Evolutionary conservation across 306 rosid genomes (phyloP), one percentile per base, ranked within the genome.

Genomic region (Fagus sylvatica): DNA sequence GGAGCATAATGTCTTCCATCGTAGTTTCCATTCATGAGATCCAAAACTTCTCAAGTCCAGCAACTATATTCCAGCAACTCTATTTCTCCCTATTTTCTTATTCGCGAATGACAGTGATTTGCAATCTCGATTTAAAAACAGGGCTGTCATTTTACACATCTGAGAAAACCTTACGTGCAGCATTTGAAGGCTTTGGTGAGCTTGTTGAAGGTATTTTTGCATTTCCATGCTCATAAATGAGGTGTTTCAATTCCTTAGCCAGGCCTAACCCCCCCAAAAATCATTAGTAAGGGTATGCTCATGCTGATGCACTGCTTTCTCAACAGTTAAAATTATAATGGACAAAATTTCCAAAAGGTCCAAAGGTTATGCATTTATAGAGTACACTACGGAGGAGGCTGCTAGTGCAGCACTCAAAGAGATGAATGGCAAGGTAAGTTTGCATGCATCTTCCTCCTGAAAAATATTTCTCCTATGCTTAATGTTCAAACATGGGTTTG

Each of bases 321-420:
- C 54, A 37, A 76, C 90, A 92, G 98, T 90, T 72, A 94, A 89
- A 80, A 87, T 89, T 74, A 90, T 94, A 61, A 88, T 90, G 86
- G 97, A 94, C 86, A 92, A 92, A 80, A 94, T 94, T 83, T 92
- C 98, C 33, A 90, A 90, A 87, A 90, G 96, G 85, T 94, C 98
- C 85, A 94, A 92, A 79, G 98, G 95, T 49, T 94, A 90, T 84
- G 98, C 98, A 49, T 94, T 92, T 74, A 53, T 94, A 74, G 98
- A 92, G 80, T 92, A 90, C 84, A 79, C 97, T 40, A 90, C 98
- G 1, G 89, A 85, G 84, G 97, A 90, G 84, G 95, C 97, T 70
- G 98, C 98, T 42, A 69, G 88, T 75, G 90, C 88, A 53, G 98
- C 98, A 19, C 88, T 89, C 41, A 89, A 84, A 81, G 98, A 92